Percentiles rank a stretch among this genome's conserved stretches.
Evolutionary conservation across 75 land plant species (phyloP).

Genomic region (Cunninghamia lanceolata): DNA sequence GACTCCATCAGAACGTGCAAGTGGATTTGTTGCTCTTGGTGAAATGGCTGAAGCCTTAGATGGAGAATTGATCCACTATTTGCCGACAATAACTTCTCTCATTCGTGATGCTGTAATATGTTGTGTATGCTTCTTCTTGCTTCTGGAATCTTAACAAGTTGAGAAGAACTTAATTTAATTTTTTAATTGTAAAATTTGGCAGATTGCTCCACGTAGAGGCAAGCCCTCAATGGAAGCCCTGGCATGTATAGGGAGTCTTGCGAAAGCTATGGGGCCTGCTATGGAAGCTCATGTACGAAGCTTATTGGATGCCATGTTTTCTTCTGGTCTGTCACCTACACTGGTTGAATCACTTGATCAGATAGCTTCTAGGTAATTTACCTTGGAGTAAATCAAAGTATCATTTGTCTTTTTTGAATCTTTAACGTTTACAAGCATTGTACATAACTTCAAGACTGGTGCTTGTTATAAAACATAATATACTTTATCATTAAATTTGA

Average conservation of each 20-base stretch:
- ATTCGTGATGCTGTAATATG: conserved; percentile 85
- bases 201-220: conserved; percentile 94
- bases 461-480: background rate
- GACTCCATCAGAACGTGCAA: conserved; percentile 84
- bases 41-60: conserved; percentile 99
- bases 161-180: background rate
- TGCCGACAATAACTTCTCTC: conserved; percentile 79
- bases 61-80: conserved; percentile 71
- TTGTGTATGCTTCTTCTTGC: background rate
- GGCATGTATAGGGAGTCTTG: conserved; percentile 89
- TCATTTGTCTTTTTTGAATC: background rate
- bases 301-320: conserved; percentile 88
- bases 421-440: background rate
- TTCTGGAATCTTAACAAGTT: background rate
- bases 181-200: conserved; percentile 5
- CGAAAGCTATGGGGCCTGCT: conserved; percentile 87
- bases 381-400: background rate
- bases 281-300: conserved; percentile 84
- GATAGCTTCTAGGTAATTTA: conserved; percentile 67
- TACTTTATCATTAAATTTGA: background rate
- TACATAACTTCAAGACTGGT: background rate
- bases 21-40: conserved; percentile 95
- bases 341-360: conserved; percentile 81
- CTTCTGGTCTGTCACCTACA: conserved; percentile 65
- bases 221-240: conserved; percentile 88